Evolutionary conservation across 768 basidiomycete species (phyloP).

Genomic region (Mycena vitilis): DNA sequence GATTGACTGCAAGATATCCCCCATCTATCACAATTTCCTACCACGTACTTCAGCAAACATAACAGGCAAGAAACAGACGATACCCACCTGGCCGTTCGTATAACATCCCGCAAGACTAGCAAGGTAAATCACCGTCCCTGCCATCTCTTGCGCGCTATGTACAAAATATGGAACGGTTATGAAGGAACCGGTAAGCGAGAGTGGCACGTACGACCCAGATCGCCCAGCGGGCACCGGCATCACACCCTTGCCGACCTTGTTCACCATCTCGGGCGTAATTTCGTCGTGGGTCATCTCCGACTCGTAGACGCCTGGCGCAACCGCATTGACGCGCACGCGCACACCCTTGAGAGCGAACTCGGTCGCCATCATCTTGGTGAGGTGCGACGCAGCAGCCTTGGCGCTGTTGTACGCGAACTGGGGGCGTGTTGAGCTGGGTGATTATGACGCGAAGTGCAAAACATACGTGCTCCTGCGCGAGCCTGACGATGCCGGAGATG

Average conservation of each 20-base stretch:
- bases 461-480: slow-evolving; percentile 83
- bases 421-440: neutral
- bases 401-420: slow-evolving; percentile 88
- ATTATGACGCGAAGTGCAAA: neutral
- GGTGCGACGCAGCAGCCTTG: slow-evolving; percentile 81
- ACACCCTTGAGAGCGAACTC: slow-evolving; percentile 78
- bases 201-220: slow-evolving; percentile 71
- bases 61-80: too few species aligned
- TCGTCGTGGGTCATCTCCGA: slow-evolving; percentile 78
- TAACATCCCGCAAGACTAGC: slow-evolving; percentile 80
- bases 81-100: slow-evolving; percentile 70
- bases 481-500: slow-evolving; percentile 76
- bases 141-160: slow-evolving; percentile 82
- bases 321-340: slow-evolving; percentile 77
- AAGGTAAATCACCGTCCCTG: slow-evolving; percentile 81
- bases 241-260: slow-evolving; percentile 71
- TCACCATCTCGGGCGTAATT: slow-evolving; percentile 59
- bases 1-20: slow-evolving; percentile 80
- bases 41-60: neutral
- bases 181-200: neutral
- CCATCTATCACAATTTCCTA: slow-evolving; percentile 80
- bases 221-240: slow-evolving; percentile 70
- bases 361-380: slow-evolving; percentile 82
- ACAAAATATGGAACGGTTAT: slow-evolving; percentile 9
- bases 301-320: slow-evolving; percentile 81